These are phyloP conservation scores for Vigna unguiculata DNA, from an alignment of 306 rosid species.

Conservation along the genomic window DNA sequence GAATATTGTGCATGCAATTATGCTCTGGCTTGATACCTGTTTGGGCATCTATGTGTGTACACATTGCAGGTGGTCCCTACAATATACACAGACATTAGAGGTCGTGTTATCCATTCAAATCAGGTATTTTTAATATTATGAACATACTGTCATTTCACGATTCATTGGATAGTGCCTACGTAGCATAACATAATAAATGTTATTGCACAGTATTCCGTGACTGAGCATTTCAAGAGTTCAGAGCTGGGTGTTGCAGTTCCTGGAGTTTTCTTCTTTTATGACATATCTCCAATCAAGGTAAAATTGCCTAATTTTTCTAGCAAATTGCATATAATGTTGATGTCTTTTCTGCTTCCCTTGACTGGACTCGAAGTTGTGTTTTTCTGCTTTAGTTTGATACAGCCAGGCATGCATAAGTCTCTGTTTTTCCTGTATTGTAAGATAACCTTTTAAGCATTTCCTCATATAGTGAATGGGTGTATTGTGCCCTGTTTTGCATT, in stretches of 20 bases:
- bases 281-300: slow-evolving; percentile 93
- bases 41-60: slow-evolving; percentile 7
- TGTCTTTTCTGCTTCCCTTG: slow-evolving; percentile 16
- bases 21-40: slow-evolving; percentile 25
- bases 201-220: slow-evolving; percentile 83
- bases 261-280: slow-evolving; percentile 85
- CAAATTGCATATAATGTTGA: slow-evolving; percentile 30
- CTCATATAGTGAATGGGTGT: not conserved
- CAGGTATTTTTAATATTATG: slow-evolving; percentile 66
- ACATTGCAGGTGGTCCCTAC: slow-evolving; percentile 90
- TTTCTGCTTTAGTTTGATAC: not conserved
- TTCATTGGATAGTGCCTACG: slow-evolving; percentile 37
- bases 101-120: slow-evolving; percentile 72
- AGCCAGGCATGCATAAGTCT: not conserved
- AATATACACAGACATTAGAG: slow-evolving; percentile 67
- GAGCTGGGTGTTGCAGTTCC: slow-evolving; percentile 67
- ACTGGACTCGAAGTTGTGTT: slow-evolving; percentile 7
- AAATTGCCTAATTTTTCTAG: slow-evolving; percentile 4
- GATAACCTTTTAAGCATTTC: slow-evolving; percentile 4
- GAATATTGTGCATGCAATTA: not conserved
- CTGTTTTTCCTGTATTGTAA: not conserved
- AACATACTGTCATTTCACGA: slow-evolving; percentile 25
- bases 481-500: too few species aligned
- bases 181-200: slow-evolving; percentile 34
- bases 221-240: slow-evolving; percentile 85